phyloP scores from a whole-genome alignment of 345 rosid genomes.

The Eucalyptus albens region DNA sequence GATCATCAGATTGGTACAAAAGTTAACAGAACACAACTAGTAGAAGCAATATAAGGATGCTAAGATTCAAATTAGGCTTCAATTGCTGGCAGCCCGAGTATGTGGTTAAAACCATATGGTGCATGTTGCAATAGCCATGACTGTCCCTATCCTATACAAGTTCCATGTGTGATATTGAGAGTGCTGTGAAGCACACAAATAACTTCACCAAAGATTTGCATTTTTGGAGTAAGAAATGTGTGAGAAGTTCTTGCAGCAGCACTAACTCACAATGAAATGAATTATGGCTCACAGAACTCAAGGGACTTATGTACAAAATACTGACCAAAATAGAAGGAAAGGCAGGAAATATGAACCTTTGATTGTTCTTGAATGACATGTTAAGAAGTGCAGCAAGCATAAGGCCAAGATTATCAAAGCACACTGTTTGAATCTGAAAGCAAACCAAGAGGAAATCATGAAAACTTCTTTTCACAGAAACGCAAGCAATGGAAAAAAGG shows the following conservation, averaged over 20 bases:
- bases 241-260: neutral
- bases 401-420: conserved; percentile 69
- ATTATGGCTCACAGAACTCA: neutral
- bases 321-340: neutral
- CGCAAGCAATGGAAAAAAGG: neutral
- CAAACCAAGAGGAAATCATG: neutral
- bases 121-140: neutral
- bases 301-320: neutral
- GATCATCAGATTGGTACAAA: neutral
- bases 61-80: neutral
- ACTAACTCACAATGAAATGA: neutral
- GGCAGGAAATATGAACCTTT: conserved; percentile 18
- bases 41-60: neutral
- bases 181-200: neutral
- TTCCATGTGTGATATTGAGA: neutral
- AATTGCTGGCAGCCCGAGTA: neutral
- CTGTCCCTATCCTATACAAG: neutral
- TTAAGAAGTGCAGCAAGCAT: conserved; percentile 50
- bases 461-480: neutral
- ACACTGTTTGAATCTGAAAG: conserved; percentile 60
- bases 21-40: neutral
- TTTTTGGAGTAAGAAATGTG: neutral
- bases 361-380: conserved; percentile 36
- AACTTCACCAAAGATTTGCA: neutral
- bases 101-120: neutral